A percentile compares a stretch with the other conserved stretches of the same genome.
Conservation (phyloP, 169 alveolate genomes). For the Eimeria maxima region DNA sequence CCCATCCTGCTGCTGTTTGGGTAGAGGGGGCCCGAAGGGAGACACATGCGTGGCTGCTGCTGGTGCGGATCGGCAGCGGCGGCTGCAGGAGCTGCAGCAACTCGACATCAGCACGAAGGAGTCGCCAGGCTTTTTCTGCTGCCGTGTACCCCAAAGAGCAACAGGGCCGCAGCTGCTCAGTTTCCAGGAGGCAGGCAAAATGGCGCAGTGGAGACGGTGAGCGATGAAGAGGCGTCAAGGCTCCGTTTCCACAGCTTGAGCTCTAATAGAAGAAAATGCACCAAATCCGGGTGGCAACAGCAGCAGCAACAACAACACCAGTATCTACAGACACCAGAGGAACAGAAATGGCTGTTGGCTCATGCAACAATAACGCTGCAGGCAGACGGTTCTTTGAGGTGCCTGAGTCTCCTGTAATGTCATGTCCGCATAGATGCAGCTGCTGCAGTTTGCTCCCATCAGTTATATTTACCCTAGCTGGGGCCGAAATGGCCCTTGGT, state of each 20-base stretch:
- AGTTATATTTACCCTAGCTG: not conserved
- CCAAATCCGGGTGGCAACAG: not conserved
- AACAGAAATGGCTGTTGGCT: not conserved
- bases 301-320: not conserved
- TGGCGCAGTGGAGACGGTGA: constrained; percentile 65
- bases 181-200: constrained; percentile 11
- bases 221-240: not conserved
- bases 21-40: not conserved
- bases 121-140: not conserved
- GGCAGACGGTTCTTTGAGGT: not conserved
- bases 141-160: not conserved
- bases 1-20: not conserved
- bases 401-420: not conserved
- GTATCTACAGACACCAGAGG: not conserved
- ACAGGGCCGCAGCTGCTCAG: constrained; percentile 24
- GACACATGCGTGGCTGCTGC: not conserved
- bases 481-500: not conserved
- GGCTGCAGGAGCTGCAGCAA: constrained; percentile 44
- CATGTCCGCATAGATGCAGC: not conserved
- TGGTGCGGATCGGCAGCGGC: constrained; percentile 36
- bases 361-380: not conserved
- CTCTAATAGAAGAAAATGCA: too few relatives aligned
- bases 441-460: not conserved
- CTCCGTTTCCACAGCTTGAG: too few relatives aligned
- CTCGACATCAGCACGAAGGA: constrained; percentile 1